phyloP scores from a whole-genome alignment of 2,329 filamentous ascomycete genomes.

The Orbilia oligospora region DNA sequence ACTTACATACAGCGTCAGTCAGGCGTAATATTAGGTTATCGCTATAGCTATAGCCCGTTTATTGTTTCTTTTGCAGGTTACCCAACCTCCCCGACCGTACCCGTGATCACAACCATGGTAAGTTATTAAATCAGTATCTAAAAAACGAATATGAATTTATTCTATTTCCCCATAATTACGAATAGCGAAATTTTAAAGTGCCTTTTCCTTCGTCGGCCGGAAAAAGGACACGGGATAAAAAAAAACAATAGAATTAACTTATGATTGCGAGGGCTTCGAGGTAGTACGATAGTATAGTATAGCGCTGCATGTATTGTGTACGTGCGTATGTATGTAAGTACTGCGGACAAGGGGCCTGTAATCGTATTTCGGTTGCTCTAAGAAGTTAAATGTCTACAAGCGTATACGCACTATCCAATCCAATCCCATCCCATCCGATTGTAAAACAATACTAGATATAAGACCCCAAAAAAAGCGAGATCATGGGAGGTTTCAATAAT shows the following conservation, averaged over 20 bases:
- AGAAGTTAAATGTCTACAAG: conserved; percentile 3
- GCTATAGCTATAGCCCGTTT: conserved; percentile 23
- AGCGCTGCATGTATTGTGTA: neutral
- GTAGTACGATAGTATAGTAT: neutral
- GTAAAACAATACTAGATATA: conserved; percentile 4
- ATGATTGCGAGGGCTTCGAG: neutral
- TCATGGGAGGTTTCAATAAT: conserved; percentile 22
- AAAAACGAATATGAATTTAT: neutral
- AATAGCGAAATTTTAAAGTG: neutral
- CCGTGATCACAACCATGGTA: conserved; percentile 33
- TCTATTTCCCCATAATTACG: neutral
- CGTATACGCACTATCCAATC: neutral
- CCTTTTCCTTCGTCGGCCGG: conserved; percentile 20
- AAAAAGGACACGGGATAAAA: conserved; percentile 4
- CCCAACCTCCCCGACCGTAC: conserved; percentile 37
- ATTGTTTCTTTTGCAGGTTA: neutral
- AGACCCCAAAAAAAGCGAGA: neutral
- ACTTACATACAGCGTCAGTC: too few relatives aligned
- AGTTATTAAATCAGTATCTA: too few relatives aligned
- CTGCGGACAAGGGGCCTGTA: conserved; percentile 1
- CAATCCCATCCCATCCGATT: conserved; percentile 22
- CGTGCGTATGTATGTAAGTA: too few relatives aligned
- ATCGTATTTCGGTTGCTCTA: conserved; percentile 7
- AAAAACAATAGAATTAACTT: neutral
- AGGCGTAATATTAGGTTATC: conserved; percentile 37